These are phyloP conservation scores for Aphanomyces euteiches DNA, from an alignment of 352 stramenopile species.

Conservation along the genomic window DNA sequence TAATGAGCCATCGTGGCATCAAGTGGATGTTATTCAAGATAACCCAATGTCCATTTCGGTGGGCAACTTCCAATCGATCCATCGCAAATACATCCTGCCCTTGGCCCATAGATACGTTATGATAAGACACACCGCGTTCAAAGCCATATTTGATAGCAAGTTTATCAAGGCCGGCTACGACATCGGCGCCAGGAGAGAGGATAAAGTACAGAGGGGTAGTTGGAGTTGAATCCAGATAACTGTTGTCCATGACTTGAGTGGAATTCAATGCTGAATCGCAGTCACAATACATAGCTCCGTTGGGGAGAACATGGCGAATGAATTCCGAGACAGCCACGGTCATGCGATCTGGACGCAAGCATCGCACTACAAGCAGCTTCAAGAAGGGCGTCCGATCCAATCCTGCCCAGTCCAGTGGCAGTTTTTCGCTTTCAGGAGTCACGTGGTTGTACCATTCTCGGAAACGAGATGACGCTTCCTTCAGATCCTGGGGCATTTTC, in stretches of 20 bases:
- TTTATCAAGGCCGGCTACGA: conserved; percentile 93
- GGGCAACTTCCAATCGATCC: conserved; percentile 91
- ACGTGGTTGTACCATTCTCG: conserved; percentile 98
- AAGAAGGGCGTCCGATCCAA: conserved; percentile 95
- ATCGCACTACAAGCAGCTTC: conserved; percentile 95
- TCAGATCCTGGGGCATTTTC: conserved; percentile 94
- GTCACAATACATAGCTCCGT: conserved; percentile 93
- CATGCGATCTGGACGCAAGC: conserved; percentile 92
- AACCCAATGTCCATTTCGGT: conserved; percentile 96
- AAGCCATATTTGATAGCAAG: conserved; percentile 94
- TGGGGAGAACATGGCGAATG: conserved; percentile 89
- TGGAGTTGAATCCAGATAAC: conserved; percentile 91
- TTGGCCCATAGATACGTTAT: conserved; percentile 98
- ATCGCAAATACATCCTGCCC: conserved; percentile 95
- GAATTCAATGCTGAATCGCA: conserved; percentile 95
- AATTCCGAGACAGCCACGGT: conserved; percentile 94
- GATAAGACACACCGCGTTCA: conserved; percentile 94
- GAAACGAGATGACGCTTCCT: conserved; percentile 94
- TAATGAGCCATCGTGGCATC: conserved; percentile 94
- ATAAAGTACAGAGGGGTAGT: conserved; percentile 97
- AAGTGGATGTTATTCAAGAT: conserved; percentile 98
- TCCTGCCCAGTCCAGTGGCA: conserved; percentile 94
- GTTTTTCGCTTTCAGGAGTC: conserved; percentile 94
- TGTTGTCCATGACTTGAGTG: conserved; percentile 94
- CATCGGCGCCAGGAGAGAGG: conserved; percentile 92